phyloP scores from a whole-genome alignment of 768 basidiomycete species.

The Clitopilus passeckerianus region DNA sequence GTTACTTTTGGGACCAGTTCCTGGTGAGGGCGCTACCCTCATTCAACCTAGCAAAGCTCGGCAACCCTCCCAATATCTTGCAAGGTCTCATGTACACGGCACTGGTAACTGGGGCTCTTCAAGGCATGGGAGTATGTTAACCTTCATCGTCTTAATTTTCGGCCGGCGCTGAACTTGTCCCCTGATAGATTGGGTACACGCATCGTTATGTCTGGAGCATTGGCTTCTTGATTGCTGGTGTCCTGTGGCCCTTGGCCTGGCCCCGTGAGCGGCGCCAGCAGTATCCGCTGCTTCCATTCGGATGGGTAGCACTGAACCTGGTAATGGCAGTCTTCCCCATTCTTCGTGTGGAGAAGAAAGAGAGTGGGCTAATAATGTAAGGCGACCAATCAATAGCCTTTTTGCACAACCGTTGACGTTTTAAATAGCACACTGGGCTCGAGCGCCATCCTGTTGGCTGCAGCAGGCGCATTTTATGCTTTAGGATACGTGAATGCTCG shows the following conservation, averaged over 20 bases:
- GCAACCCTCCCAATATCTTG: background rate
- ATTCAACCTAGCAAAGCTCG: slow-evolving; percentile 3
- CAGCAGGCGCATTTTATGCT: background rate
- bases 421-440: background rate
- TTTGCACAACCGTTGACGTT: background rate
- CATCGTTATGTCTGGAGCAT: slow-evolving; percentile 67
- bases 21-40: slow-evolving; percentile 20
- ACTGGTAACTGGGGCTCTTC: slow-evolving; percentile 36
- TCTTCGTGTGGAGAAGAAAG: slow-evolving; percentile 66
- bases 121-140: slow-evolving; percentile 68
- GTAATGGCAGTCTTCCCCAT: slow-evolving; percentile 65
- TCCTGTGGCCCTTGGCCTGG: slow-evolving; percentile 67
- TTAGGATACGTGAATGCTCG: background rate
- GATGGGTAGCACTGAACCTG: slow-evolving; percentile 49
- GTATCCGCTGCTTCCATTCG: slow-evolving; percentile 17
- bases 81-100: slow-evolving; percentile 22
- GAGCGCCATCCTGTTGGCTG: background rate
- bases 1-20: slow-evolving; percentile 72
- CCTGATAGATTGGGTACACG: slow-evolving; percentile 59
- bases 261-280: slow-evolving; percentile 22
- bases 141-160: background rate
- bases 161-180: background rate
- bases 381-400: slow-evolving; percentile 14
- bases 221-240: slow-evolving; percentile 56
- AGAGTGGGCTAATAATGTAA: slow-evolving; percentile 58